phyloP scores from a whole-genome alignment of 140 eudicot species.

The Cichorium intybus region DNA sequence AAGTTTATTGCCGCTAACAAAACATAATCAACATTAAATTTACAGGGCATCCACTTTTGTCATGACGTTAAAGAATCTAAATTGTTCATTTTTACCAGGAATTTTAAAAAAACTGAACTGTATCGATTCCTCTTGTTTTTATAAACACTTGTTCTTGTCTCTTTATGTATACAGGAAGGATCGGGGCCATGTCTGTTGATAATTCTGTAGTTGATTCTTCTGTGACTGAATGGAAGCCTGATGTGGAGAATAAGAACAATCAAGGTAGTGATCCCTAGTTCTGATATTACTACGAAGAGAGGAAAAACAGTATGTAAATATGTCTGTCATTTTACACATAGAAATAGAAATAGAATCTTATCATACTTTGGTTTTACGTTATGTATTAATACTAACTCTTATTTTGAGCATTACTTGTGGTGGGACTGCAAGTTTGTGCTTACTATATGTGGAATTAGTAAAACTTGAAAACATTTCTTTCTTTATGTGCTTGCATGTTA shows the following conservation, averaged over 20 bases:
- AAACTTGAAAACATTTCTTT: slow-evolving; percentile 6
- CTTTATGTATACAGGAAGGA: slow-evolving; percentile 22
- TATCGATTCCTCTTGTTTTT: neutral
- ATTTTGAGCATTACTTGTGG: slow-evolving; percentile 7
- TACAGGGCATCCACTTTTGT: neutral
- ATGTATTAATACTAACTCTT: slow-evolving; percentile 11
- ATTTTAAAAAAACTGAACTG: neutral
- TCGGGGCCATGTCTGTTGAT: slow-evolving; percentile 59
- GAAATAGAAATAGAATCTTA: neutral
- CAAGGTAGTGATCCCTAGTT: slow-evolving; percentile 48
- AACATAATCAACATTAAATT: neutral
- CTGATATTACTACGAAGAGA: neutral
- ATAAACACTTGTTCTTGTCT: slow-evolving; percentile 4
- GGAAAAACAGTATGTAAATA: slow-evolving; percentile 9
- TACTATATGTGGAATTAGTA: neutral
- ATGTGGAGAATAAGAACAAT: slow-evolving; percentile 39
- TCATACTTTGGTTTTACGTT: neutral
- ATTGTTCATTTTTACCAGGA: neutral
- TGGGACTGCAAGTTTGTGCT: neutral
- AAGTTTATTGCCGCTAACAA: neutral
- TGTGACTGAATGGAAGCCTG: slow-evolving; percentile 58
- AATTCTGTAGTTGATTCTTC: slow-evolving; percentile 74
- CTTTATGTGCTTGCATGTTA: no score
- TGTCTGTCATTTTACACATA: slow-evolving; percentile 9
- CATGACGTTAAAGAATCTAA: neutral